These are phyloP conservation scores for Conidiobolus incongruus DNA, from an alignment of 371 early-diverging fungal genomes.

Conservation along the genomic window DNA sequence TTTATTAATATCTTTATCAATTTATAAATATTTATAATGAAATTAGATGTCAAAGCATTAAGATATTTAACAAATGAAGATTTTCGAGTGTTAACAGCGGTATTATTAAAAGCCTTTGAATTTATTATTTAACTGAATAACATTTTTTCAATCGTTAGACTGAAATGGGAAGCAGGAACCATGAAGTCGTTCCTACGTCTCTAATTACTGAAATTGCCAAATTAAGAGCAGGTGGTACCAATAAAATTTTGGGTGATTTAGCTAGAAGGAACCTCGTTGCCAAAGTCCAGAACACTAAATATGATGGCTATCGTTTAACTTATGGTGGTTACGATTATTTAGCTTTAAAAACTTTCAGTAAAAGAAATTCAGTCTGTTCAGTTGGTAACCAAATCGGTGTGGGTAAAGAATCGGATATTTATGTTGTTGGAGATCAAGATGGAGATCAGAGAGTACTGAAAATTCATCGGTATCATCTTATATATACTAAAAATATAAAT, in stretches of 20 bases:
- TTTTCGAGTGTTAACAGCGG: constrained; percentile 88
- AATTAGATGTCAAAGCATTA: constrained; percentile 78
- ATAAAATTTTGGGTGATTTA: constrained; percentile 62
- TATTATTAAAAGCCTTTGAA: constrained; percentile 12
- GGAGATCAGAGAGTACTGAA: constrained; percentile 73
- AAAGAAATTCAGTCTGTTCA: constrained; percentile 69
- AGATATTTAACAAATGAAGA: constrained; percentile 85
- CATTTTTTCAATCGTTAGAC: constrained; percentile 17
- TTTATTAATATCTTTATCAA: not conserved
- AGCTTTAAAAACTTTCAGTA: constrained; percentile 83
- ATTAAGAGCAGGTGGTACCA: constrained; percentile 62
- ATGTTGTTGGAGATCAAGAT: constrained; percentile 82
- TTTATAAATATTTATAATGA: constrained; percentile 33
- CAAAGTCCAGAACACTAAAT: constrained; percentile 64
- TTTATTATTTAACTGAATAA: not conserved
- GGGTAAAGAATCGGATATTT: constrained; percentile 97
- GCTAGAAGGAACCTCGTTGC: constrained; percentile 76
- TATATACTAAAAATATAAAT: too few relatives aligned
- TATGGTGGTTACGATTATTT: constrained; percentile 99
- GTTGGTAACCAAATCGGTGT: constrained; percentile 99
- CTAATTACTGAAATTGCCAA: constrained; percentile 77
- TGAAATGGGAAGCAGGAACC: constrained; percentile 94
- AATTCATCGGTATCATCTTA: constrained; percentile 64
- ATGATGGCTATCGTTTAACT: constrained; percentile 92
- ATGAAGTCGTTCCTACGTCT: constrained; percentile 82